Base-by-base conservation (phyloP, 164 flowering plant species). In the Tinospora cordifolia region DNA sequence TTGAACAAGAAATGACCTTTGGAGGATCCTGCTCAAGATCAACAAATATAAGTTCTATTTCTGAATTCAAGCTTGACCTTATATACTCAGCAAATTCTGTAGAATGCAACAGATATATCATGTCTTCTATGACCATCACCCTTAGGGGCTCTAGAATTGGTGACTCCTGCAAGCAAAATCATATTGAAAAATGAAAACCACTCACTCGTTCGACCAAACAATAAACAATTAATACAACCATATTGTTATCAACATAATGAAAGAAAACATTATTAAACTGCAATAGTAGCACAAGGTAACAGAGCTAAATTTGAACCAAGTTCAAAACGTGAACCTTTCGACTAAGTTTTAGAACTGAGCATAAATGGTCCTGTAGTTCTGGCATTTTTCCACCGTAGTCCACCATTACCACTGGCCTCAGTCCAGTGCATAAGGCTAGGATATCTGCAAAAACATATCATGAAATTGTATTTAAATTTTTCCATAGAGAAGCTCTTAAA, bases 311-410 rank as follows among this genome's bases (percentile, higher is more conserved):
- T 54, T 38, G 12, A 24, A 65, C 40, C 68, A 65, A 65, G 24
- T 38, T 3, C 39, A n/a, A 67, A 68, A 64, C 66, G 59, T 26
- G 15, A 25, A 92, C 92, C 94, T 87, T 82, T 74, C 84, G 84
- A 76, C 81, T 59, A 63, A 79, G 79, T 49, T 79, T 74, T 38
- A 90, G 70, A 58, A 93, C 78, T 11, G 82, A 46, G 72, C 87
- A 86, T 7, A 93, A 84, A 10, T 71, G 78, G 40, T 88, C 83
- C 77, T 82, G 90, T 63, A 94, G 79, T 76, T 90, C 93, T 70
- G 98, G 96, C 90, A 91, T 77, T 85, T 87, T 91, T 62, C 97
- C 98, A 68, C 98, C 98, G 82, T 94, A 94, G 79, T 91, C 98
- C 71, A 94, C 87, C 98, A 94, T 91, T 13, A 93, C 81, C 64